Percentiles rank a stretch among this genome's conserved stretches.
These are phyloP conservation scores for Fusarium abutilonis DNA, from an alignment of 2,329 filamentous ascomycete genomes.

Conservation along the genomic window DNA sequence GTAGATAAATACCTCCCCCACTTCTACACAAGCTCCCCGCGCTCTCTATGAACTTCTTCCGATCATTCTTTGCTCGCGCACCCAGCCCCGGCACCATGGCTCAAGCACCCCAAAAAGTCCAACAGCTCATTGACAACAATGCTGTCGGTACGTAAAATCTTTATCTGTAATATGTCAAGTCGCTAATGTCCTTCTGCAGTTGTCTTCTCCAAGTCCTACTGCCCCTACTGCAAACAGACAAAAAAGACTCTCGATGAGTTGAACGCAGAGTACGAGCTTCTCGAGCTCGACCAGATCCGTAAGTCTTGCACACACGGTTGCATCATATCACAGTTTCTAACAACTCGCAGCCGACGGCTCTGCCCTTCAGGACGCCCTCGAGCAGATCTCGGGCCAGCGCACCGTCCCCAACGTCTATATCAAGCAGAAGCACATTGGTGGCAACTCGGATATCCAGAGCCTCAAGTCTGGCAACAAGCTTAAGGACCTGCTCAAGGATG, in stretches of 20 bases:
- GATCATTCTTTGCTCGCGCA: slow-evolving; percentile 73
- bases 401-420: slow-evolving; percentile 98
- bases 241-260: slow-evolving; percentile 78
- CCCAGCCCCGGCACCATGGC: slow-evolving; percentile 77
- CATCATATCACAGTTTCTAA: slow-evolving; percentile 26
- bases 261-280: slow-evolving; percentile 75
- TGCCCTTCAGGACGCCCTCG: slow-evolving; percentile 84
- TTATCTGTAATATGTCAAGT: background rate
- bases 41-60: slow-evolving; percentile 70
- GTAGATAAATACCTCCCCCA: slow-evolving; percentile 37
- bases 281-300: slow-evolving; percentile 90
- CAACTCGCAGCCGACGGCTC: slow-evolving; percentile 74
- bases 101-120: slow-evolving; percentile 82
- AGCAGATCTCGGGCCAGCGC: slow-evolving; percentile 81
- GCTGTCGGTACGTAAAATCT: slow-evolving; percentile 72
- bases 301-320: slow-evolving; percentile 51
- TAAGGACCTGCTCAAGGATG: slow-evolving; percentile 54
- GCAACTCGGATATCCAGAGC: slow-evolving; percentile 84
- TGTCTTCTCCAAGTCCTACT: slow-evolving; percentile 97
- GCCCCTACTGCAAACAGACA: slow-evolving; percentile 86
- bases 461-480: slow-evolving; percentile 61
- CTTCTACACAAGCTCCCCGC: background rate
- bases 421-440: slow-evolving; percentile 88
- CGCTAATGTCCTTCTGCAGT: slow-evolving; percentile 58
- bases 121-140: slow-evolving; percentile 89